Evolutionary conservation across 495 filamentous ascomycete species (phyloP).

Genomic region (Daldinia vernicosa): DNA sequence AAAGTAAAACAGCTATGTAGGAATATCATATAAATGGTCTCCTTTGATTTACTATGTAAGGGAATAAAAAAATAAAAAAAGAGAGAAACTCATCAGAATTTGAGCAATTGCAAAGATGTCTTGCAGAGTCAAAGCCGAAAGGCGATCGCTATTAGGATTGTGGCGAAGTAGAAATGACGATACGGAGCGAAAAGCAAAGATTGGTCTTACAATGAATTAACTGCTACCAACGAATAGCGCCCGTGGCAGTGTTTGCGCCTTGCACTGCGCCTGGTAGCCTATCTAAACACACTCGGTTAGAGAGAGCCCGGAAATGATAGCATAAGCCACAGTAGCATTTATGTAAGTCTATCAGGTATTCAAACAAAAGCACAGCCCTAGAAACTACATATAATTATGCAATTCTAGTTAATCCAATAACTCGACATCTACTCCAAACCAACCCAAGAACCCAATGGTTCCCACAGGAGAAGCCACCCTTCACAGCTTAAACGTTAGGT

Average conservation of each 20-base stretch:
- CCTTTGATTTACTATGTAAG: background rate
- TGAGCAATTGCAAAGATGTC: background rate
- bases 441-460: background rate
- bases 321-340: background rate
- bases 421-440: too few species aligned
- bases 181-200: background rate
- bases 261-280: background rate
- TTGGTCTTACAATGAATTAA: background rate
- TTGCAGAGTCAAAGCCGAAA: conserved; percentile 27
- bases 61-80: conserved; percentile 10
- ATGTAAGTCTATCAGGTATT: too few species aligned
- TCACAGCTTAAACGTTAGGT: background rate
- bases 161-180: conserved; percentile 33
- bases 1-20: background rate
- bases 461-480: background rate
- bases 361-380: background rate
- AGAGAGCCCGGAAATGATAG: background rate
- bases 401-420: too few species aligned
- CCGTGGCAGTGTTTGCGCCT: background rate
- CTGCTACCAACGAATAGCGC: conserved; percentile 19
- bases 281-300: too few species aligned
- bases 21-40: background rate
- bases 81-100: conserved; percentile 2
- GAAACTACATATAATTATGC: too few species aligned
- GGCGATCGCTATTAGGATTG: conserved; percentile 15